Base-by-base conservation (phyloP, 108 stramenopile genomes). In the Heterococcus sp. region DNA sequence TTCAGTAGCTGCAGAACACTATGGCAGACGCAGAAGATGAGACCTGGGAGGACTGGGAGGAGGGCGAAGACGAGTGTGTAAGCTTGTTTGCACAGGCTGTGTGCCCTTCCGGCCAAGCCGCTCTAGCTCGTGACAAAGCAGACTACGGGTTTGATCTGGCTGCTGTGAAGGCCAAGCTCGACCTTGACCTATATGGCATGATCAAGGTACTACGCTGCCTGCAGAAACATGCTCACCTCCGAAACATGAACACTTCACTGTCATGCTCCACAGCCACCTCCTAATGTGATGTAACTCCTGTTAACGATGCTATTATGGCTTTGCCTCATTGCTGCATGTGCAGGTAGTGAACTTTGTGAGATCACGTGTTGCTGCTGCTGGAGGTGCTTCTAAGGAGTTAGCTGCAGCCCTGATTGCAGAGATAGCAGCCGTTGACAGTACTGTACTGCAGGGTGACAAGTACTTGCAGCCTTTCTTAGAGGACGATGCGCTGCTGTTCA, bases 131-230 rank as follows among this genome's bases (percentile, higher is more conserved):
- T 35, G 79, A 81, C 72, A 70, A 46, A 65, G 79, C 67, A 2
- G 34, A 63, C 1, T 65, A 73, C 79, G 66, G 30, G 66, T 81
- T 81, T 65, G 79, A 81, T 35, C 36, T 81, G 8, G 64, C 72
- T 29, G 69, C 35, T 4, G 38, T 81, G 37, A 73, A 58, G 31
- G 58, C 58, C 1, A 70, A 37, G n/a, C 72, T 81, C 46, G 21
- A 21, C 46, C 46, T 58, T 58, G 46, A 58, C 46, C 46, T 58
- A 21, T 58, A 58, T 21, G 46, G 46, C 46, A 58, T 58, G 46
- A 58, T 58, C 46, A 58, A 58, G 46, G 46, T 58, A 58, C 46
- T n/a, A n/a, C n/a, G n/a, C n/a, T n/a, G n/a, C n/a, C n/a, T n/a
- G n/a, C n/a, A n/a, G n/a, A n/a, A n/a, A n/a, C n/a, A n/a, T n/a